phyloP scores from a whole-genome alignment of 2,329 filamentous ascomycete genomes.

The Penicillium sp. region DNA sequence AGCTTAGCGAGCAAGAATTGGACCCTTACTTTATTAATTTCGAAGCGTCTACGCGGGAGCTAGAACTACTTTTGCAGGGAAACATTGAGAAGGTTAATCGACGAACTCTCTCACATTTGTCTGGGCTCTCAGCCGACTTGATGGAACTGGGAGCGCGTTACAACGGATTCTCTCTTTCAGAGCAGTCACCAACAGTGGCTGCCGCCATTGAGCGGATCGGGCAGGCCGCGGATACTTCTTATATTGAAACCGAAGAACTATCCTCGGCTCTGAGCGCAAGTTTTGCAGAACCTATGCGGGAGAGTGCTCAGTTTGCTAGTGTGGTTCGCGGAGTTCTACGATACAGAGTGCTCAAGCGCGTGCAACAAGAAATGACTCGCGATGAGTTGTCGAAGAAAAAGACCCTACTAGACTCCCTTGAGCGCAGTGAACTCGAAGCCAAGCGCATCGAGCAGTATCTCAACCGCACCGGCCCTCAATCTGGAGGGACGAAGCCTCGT shows the following conservation, averaged over 20 bases:
- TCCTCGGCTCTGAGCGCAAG: conserved; percentile 83
- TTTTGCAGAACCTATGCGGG: conserved; percentile 96
- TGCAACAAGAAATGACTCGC: conserved; percentile 95
- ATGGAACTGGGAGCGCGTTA: conserved; percentile 93
- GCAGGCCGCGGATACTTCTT: conserved; percentile 92
- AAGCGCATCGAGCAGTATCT: conserved; percentile 92
- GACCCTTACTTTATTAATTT: conserved; percentile 96
- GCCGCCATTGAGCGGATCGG: conserved; percentile 92
- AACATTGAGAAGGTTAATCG: conserved; percentile 97
- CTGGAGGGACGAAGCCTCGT: conserved; percentile 51
- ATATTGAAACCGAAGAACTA: conserved; percentile 91
- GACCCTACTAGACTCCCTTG: conserved; percentile 77
- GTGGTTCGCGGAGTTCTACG: conserved; percentile 85
- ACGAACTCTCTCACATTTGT: conserved; percentile 79
- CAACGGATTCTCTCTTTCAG: conserved; percentile 93
- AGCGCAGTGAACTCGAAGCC: conserved; percentile 88
- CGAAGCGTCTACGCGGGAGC: conserved; percentile 84
- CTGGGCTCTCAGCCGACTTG: conserved; percentile 78
- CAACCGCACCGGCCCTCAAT: conserved; percentile 56
- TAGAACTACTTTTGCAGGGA: conserved; percentile 82
- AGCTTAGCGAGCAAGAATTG: conserved; percentile 80
- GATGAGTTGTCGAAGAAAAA: conserved; percentile 90
- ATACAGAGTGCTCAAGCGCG: conserved; percentile 87
- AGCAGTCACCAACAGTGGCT: conserved; percentile 82
- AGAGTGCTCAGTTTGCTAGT: conserved; percentile 94